Evolutionary conservation across 129 eudicot species (phyloP), one percentile per base, ranked within the genome.

Genomic region (Silybum marianum): DNA sequence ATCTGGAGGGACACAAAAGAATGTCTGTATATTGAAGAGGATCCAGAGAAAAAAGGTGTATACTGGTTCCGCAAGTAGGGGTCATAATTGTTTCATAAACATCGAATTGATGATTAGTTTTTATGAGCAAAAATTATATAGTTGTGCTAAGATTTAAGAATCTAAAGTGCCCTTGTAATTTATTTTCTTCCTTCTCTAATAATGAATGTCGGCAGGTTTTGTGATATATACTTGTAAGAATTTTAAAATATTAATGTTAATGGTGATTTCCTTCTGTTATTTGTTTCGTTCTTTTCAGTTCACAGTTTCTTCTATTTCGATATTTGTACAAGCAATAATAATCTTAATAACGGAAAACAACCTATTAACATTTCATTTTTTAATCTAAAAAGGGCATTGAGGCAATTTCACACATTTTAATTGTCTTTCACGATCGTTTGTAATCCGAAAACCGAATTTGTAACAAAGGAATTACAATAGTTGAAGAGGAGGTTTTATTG

Each of bases 1-100:
- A 79, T 86, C 7, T 84, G 68, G 71, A 80, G 89, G 79, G 89
- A 86, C 18, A 77, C 87, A 4, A 83, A 75, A 69, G 82, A 86
- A 22, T 86, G 89, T 42, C 74, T 86, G 1, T 86, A 51, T 32
- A 75, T 83, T n/a, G 72, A 83, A 73, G 67, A 68, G 11, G 84
- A 83, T 46, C 78, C 81, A 18, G 87, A 83, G 75, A 77, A 62
- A 14, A 86, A 83, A 54, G 87, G 89, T 34, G 63, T 86, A 25
- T 83, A 73, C 34, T 86, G 89, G 89, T 86, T 78, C 51, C 39
- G 54, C 58, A 73, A 73, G 14, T 65, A 65, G 69, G 28, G 38
- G 74, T 18, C 66, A n/a, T 22, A 18, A 18, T n/a, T 58, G 66
- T 58, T 58, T 18, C 23, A 58, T 58, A n/a, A 18, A 58, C 23